Percentiles rank a stretch among this genome's conserved stretches.
phyloP scores from a whole-genome alignment of 1,139 yeast species.

The Debaryomyces subglobosus region DNA sequence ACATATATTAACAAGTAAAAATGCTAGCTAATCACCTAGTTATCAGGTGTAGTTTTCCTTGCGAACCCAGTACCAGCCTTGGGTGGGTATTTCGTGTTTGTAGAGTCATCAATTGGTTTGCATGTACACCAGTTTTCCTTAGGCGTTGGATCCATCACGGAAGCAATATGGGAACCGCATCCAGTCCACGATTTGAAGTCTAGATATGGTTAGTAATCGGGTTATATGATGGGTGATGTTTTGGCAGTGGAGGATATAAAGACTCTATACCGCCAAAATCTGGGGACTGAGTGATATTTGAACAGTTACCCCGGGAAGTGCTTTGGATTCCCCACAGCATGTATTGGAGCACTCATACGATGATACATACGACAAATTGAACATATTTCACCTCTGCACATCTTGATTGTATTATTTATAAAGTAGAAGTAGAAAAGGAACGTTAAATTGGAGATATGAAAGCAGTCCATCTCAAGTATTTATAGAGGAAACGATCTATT shows the following conservation, averaged over 20 bases:
- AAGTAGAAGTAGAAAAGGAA: not conserved
- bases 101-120: conserved; percentile 18
- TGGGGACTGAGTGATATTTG: not conserved
- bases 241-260: too few species aligned
- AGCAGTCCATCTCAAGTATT: not conserved
- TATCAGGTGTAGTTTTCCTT: conserved; percentile 17
- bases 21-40: not conserved
- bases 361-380: conserved; percentile 35
- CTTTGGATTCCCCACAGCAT: not conserved
- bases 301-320: not conserved
- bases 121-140: conserved; percentile 41
- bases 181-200: conserved; percentile 46
- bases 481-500: not conserved
- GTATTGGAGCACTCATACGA: not conserved
- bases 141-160: conserved; percentile 40
- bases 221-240: not conserved
- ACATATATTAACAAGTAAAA: conserved; percentile 4
- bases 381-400: conserved; percentile 43
- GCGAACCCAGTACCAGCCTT: conserved; percentile 48
- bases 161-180: conserved; percentile 48
- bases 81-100: conserved; percentile 38
- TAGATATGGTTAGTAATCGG: conserved; percentile 13
- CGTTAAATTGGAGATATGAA: not conserved
- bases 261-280: too few species aligned
- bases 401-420: conserved; percentile 12